Conservation (phyloP, 225 moss, liverwort and hornwort species). For the Bryoerythrophyllum caledonicum region DNA sequence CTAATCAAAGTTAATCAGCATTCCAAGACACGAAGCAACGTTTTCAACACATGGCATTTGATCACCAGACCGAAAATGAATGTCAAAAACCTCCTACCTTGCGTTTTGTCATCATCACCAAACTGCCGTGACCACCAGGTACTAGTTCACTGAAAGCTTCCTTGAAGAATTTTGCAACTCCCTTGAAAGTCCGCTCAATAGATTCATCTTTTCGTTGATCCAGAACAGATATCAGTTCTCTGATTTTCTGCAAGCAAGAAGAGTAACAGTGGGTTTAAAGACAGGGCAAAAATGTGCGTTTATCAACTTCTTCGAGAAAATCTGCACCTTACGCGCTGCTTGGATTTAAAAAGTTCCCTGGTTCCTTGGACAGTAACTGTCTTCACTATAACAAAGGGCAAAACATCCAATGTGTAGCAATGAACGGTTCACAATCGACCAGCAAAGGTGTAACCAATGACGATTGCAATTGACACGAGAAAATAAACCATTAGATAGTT, state of each 20-base stretch:
- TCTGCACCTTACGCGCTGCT: neutral
- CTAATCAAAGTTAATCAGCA: neutral
- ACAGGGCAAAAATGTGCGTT: neutral
- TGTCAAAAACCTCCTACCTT: neutral
- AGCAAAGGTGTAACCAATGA: neutral
- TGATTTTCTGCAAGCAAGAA: slow-evolving; percentile 19
- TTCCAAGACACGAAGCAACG: neutral
- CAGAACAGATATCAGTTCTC: slow-evolving; percentile 26
- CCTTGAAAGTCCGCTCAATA: slow-evolving; percentile 26
- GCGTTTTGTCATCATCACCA: slow-evolving; percentile 30
- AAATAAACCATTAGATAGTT: neutral
- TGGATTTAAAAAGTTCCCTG: neutral
- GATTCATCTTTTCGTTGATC: slow-evolving; percentile 30
- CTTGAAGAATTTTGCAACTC: slow-evolving; percentile 27
- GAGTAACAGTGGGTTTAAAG: neutral
- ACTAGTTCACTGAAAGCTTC: slow-evolving; percentile 27
- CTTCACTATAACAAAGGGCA: neutral
- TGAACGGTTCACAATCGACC: neutral
- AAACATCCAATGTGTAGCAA: neutral
- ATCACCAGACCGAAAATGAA: neutral
- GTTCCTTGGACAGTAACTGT: neutral
- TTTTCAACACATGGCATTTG: neutral
- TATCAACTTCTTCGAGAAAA: neutral
- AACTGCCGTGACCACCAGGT: slow-evolving; percentile 27
- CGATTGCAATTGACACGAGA: slow-evolving; percentile 1